Base-by-base conservation (phyloP, 495 filamentous ascomycete species). In the Aspergillus incahuasiensis region DNA sequence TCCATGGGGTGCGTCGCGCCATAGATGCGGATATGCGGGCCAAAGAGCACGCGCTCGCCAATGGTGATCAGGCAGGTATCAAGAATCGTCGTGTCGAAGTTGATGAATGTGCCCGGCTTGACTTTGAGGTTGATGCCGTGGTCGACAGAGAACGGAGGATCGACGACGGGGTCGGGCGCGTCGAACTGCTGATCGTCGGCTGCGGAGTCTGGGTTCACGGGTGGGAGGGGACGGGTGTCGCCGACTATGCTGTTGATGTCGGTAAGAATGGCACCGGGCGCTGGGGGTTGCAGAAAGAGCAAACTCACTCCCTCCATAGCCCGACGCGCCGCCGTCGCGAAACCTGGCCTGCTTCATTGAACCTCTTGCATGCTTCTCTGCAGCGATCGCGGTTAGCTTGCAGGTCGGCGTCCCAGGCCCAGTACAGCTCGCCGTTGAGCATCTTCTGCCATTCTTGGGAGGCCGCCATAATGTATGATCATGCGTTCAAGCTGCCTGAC, bases 21-120 rank as follows among this genome's bases (percentile, higher is more conserved):
- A 58, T 80, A 90, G 56, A 94, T 81, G 32, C 69, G 69, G 16
- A 89, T 84, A 64, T 88, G 87, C 0, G 89, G 87, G 0, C 87
- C 91, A 40, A 95, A 75, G 11, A 95, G 75, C 0, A 87, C 89
- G n/a, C 88, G 78, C 18, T 84, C 78, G 3, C 90, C 91, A 50
- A 95, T 85, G 5, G 79, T 85, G 52, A 94, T 84, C 21, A 80
- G 59, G 63, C 86, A 88, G 0, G 87, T 91, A 70, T 95, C 90
- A n/a, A 92, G 68, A 61, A 90, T 82, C 0, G 82, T 82, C 48
- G 78, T 76, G 63, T 87, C 85, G 68, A 81, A 86, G 74, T 92
- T 92, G 57, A 92, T 72, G 65, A 84, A 92, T 21, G 86, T 84
- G 28, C 76, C 75, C 28, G 79, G 68, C 30, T 84, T 87, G 40